Evolutionary conservation across 148 eudicot genomes (phyloP), one percentile per base, ranked within the genome.

Genomic region (Chenopodium berlandieri): DNA sequence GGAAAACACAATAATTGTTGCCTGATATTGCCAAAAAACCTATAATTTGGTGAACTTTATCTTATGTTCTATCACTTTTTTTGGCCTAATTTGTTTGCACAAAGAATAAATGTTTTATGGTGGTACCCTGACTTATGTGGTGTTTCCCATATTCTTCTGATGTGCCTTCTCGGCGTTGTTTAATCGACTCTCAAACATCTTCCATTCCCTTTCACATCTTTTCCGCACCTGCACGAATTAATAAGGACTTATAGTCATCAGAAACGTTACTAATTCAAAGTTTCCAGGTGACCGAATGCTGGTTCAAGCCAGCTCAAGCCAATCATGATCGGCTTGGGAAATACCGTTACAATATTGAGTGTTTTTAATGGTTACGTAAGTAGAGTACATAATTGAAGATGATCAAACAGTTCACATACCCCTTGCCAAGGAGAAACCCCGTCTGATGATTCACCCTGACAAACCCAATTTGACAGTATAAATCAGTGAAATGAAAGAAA

Each of bases 201-300:
- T 82, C 87, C 87, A 85, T 75, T 85, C 87, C 4, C n/a, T 85
- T 46, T 79, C 50, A 47, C 87, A 85, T 79, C 87, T 66, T 63
- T 13, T 16, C 64, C 72, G 68, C 22, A 85, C 84, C 87, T 85
- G 75, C 78, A 81, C 19, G 1, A 8, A 0, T 19, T 31, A 7
- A 9, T 31, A n/a, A n/a, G 16, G 11, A 68, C 50, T 16, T 77
- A 17, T 17, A 0, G 54, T 62, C 23, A 62, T 77, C 22, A 65
- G 71, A 77, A 56, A 14, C 62, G 4, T 19, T 56, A 14, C 44
- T 40, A 40, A 5, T 40, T 40, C 44, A 1, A 40, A 40, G 44
- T 40, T 40, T 40, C 44, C 44, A 5, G 44, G 44, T 40, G 44
- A 40, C 44, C 44, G 44, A 40, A 6, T 40, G 44, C 44, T 40